Evolutionary conservation across 352 stramenopile species (phyloP).

Genomic region (Globisporangium iwayamae): DNA sequence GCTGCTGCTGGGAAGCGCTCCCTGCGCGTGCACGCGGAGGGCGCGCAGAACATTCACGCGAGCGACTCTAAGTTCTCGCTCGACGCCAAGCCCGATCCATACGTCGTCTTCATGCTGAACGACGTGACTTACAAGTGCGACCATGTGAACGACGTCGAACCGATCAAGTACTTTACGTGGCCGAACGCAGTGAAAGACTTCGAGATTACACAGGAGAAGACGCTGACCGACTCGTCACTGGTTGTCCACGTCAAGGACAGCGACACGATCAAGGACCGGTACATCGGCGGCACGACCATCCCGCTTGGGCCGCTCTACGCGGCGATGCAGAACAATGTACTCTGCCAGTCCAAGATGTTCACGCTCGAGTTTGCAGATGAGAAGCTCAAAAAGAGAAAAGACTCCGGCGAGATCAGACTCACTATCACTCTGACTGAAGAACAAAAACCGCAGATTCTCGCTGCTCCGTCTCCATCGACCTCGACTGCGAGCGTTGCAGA

Average conservation of each 20-base stretch:
- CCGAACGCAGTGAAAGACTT: constrained; percentile 39
- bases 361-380: constrained; percentile 39
- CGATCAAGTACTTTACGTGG: constrained; percentile 43
- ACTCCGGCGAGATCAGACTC: constrained; percentile 33
- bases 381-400: constrained; percentile 39
- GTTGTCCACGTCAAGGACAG: constrained; percentile 47
- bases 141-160: constrained; percentile 38
- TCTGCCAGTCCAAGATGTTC: constrained; percentile 33
- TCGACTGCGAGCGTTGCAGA: background rate
- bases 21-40: constrained; percentile 35
- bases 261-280: constrained; percentile 41
- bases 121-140: constrained; percentile 26
- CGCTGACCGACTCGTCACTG: constrained; percentile 17
- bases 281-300: constrained; percentile 43
- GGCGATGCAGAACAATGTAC: constrained; percentile 12
- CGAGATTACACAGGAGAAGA: constrained; percentile 18
- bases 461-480: background rate
- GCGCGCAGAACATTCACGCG: constrained; percentile 29
- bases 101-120: constrained; percentile 35
- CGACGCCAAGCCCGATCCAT: constrained; percentile 45
- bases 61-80: constrained; percentile 25
- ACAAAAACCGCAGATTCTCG: background rate
- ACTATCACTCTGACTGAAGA: constrained; percentile 38
- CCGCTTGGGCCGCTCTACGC: constrained; percentile 22
- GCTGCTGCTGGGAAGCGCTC: constrained; percentile 1